Percentiles rank a stretch among this genome's conserved stretches.
Conservation (phyloP, 345 rosid species). For the Citropsis articulata region DNA sequence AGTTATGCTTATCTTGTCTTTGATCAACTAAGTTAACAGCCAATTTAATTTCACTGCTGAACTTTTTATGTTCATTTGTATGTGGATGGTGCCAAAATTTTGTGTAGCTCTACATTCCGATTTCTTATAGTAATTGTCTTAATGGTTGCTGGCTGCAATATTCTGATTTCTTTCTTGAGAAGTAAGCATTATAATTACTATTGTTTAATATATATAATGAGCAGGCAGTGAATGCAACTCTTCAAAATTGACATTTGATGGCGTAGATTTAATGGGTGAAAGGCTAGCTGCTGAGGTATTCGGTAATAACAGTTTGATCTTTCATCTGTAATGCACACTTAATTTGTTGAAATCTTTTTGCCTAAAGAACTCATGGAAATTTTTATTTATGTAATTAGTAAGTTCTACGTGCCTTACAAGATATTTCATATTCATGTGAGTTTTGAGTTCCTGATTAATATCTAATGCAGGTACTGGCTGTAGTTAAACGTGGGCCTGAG, state of each 20-base stretch:
- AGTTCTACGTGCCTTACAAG: neutral
- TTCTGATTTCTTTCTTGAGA: neutral
- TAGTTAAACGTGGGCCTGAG: slow-evolving; percentile 52
- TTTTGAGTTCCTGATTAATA: slow-evolving; percentile 16
- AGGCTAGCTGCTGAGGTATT: slow-evolving; percentile 89
- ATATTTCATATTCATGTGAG: slow-evolving; percentile 1
- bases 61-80: neutral
- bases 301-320: slow-evolving; percentile 19
- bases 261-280: slow-evolving; percentile 92
- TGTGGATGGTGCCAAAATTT: neutral
- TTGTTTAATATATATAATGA: slow-evolving; percentile 1
- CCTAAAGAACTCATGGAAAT: neutral
- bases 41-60: neutral
- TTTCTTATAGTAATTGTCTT: neutral
- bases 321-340: slow-evolving; percentile 8
- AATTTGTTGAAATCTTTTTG: slow-evolving; percentile 3
- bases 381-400: slow-evolving; percentile 4
- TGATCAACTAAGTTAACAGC: neutral
- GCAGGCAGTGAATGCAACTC: slow-evolving; percentile 88
- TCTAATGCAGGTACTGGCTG: slow-evolving; percentile 61
- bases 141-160: neutral
- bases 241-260: slow-evolving; percentile 80
- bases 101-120: neutral
- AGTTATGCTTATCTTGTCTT: neutral
- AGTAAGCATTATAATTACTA: neutral